Evolutionary conservation across 305 asterid genomes (phyloP).

Genomic region (Ilex paraguariensis): DNA sequence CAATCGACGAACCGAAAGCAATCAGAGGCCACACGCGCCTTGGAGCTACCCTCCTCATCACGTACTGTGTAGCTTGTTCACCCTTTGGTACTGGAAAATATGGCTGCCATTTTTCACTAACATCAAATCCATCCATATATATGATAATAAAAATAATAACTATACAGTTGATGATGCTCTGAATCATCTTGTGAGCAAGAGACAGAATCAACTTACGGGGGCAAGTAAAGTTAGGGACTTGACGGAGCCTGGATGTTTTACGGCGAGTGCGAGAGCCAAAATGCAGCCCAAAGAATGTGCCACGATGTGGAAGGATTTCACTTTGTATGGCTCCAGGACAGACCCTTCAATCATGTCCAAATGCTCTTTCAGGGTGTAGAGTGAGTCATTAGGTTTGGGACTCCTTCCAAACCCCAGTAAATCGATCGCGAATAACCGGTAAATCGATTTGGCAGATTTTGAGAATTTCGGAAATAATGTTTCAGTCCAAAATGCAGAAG

Average conservation of each 20-base stretch:
- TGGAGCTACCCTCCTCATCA: constrained; percentile 88
- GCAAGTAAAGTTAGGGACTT: constrained; percentile 84
- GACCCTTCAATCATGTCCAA: constrained; percentile 83
- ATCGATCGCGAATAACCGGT: constrained; percentile 80
- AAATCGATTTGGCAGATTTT: constrained; percentile 54
- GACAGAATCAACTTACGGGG: constrained; percentile 43
- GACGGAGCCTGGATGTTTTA: constrained; percentile 53
- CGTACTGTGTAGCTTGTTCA: constrained; percentile 70
- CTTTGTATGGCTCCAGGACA: constrained; percentile 54
- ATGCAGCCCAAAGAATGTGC: constrained; percentile 95
- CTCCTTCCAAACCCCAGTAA: constrained; percentile 87
- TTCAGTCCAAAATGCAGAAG: constrained; percentile 88
- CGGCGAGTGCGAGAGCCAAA: constrained; percentile 88
- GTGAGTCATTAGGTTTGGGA: constrained; percentile 81
- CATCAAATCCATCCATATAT: too few relatives aligned
- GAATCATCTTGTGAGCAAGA: too few relatives aligned
- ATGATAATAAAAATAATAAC: too few relatives aligned
- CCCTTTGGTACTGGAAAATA: constrained; percentile 87
- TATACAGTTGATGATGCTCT: too few relatives aligned
- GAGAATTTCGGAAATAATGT: constrained; percentile 84
- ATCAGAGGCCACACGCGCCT: constrained; percentile 88
- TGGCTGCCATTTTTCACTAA: constrained; percentile 44
- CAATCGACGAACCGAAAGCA: constrained; percentile 76
- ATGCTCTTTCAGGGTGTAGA: constrained; percentile 80
- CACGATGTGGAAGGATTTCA: constrained; percentile 85